Conservation (phyloP, 2,329 filamentous ascomycete species). For the Fusarium sp. region DNA sequence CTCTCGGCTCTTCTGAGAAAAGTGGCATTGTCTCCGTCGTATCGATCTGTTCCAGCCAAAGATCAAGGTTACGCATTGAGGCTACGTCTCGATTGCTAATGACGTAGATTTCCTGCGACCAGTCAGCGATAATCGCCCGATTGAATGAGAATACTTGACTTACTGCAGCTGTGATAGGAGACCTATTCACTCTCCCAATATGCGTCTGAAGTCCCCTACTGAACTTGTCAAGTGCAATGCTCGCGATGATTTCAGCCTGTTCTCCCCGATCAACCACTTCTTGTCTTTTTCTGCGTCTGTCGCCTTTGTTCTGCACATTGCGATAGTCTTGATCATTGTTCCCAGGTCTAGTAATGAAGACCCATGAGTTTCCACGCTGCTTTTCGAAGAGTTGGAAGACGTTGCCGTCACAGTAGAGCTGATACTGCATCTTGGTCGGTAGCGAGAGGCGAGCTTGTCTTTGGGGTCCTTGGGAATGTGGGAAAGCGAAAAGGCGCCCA, state of each 20-base stretch:
- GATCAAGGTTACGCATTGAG: not conserved
- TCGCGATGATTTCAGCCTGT: not conserved
- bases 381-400: not conserved
- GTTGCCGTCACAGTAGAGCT: not conserved
- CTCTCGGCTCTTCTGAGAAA: not conserved
- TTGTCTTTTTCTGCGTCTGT: not conserved
- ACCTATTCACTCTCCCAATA: not conserved
- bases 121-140: rapidly evolving
- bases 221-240: not conserved
- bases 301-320: not conserved
- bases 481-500: not conserved
- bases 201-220: not conserved
- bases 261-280: not conserved
- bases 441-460: not conserved
- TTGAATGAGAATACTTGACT: rapidly evolving
- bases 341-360: not conserved
- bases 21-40: not conserved
- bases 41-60: not conserved
- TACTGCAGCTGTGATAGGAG: not conserved
- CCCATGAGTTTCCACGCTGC: not conserved
- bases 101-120: not conserved
- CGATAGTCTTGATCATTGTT: not conserved
- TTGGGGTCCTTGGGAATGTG: not conserved
- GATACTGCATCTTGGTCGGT: not conserved
- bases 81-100: slow-evolving; percentile 3